phyloP scores from a whole-genome alignment of 140 eudicot genomes.

The Ambrosia hybrid region DNA sequence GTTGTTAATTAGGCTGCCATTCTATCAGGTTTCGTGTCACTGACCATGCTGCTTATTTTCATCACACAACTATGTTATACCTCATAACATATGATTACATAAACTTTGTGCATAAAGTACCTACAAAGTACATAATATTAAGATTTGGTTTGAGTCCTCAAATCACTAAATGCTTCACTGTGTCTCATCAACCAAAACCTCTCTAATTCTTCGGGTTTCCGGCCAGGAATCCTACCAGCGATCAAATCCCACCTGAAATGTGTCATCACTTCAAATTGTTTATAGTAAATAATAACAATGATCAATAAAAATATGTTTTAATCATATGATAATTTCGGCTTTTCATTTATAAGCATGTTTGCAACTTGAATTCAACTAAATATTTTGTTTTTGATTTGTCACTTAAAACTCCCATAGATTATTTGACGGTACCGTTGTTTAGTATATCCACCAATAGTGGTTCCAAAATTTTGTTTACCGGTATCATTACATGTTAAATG shows the following conservation, averaged over 20 bases:
- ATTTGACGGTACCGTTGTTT: no score
- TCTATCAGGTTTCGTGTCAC: no score
- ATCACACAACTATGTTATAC: no score
- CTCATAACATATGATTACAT: no score
- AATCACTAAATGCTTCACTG: constrained; percentile 19
- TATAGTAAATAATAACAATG: background rate
- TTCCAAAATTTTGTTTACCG: no score
- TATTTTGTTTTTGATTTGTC: background rate
- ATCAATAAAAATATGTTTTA: background rate
- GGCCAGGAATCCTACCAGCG: constrained; percentile 74
- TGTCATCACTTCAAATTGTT: background rate
- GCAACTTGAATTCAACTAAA: background rate
- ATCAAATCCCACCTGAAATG: constrained; percentile 65
- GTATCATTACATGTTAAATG: no score
- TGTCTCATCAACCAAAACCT: constrained; percentile 70
- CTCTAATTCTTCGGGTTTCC: constrained; percentile 71
- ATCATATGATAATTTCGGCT: background rate
- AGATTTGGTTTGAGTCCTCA: constrained; percentile 7
- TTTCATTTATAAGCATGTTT: no score
- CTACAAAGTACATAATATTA: background rate
- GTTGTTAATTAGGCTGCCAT: no score
- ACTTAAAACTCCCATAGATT: no score
- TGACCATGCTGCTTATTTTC: no score
- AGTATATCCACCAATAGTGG: no score
- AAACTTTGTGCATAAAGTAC: background rate